Evolutionary conservation across 1,284 basidiomycete genomes (phyloP).

Genomic region (Entoloma clypeatum): DNA sequence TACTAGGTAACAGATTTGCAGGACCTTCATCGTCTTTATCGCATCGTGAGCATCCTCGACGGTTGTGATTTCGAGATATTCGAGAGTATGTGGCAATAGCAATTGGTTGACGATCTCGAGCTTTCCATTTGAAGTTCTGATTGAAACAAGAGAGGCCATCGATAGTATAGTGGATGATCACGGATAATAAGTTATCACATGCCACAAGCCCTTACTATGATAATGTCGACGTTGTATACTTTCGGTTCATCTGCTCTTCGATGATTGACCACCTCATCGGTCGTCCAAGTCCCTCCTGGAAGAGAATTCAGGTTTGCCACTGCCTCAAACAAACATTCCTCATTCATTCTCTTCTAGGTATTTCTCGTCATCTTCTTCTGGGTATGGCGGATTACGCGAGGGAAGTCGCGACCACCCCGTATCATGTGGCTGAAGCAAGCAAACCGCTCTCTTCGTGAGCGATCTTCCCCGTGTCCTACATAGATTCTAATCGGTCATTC

Average conservation of each 20-base stretch:
- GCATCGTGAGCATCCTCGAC: slow-evolving; percentile 84
- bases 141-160: slow-evolving; percentile 49
- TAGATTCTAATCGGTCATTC: slow-evolving; percentile 7
- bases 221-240: background rate
- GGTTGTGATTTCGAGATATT: slow-evolving; percentile 68
- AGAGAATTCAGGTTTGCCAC: slow-evolving; percentile 60
- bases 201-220: background rate
- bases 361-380: slow-evolving; percentile 89
- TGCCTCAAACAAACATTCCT: background rate
- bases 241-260: no score
- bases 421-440: slow-evolving; percentile 57
- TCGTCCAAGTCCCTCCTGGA: slow-evolving; percentile 72
- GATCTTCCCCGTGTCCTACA: background rate
- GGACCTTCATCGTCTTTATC: slow-evolving; percentile 88
- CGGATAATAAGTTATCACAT: slow-evolving; percentile 6
- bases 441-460: slow-evolving; percentile 62
- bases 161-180: slow-evolving; percentile 4
- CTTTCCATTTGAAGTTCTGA: slow-evolving; percentile 58
- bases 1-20: slow-evolving; percentile 3
- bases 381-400: slow-evolving; percentile 74
- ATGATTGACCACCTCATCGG: slow-evolving; percentile 88
- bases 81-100: slow-evolving; percentile 74
- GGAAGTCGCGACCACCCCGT: slow-evolving; percentile 65
- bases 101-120: slow-evolving; percentile 87
- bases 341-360: slow-evolving; percentile 45